A percentile compares a stretch with the other conserved stretches of the same genome.
These are phyloP conservation scores for Kluyveromyces aestuarii DNA, from an alignment of 805 yeast species.

Conservation along the genomic window DNA sequence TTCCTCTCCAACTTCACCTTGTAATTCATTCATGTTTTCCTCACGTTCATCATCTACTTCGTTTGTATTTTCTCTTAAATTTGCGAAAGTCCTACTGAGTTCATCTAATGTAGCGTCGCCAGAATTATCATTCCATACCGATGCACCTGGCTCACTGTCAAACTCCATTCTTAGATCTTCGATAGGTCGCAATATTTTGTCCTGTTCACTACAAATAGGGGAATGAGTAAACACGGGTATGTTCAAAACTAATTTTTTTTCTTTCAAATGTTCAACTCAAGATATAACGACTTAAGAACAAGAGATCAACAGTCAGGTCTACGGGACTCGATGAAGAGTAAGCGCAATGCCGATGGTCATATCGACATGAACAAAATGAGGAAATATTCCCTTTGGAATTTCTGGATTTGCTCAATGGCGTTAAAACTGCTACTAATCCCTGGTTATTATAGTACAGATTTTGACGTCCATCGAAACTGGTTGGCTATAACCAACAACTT, in stretches of 20 bases:
- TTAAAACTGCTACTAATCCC: constrained; percentile 57
- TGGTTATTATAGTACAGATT: constrained; percentile 89
- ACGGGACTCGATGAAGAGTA: not conserved
- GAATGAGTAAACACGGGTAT: not conserved
- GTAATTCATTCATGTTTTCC: constrained; percentile 7
- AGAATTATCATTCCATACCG: constrained; percentile 29
- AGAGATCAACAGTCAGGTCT: too few species aligned
- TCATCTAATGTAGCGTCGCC: constrained; percentile 7
- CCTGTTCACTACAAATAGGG: not conserved
- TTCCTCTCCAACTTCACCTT: constrained; percentile 6
- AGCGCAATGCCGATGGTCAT: constrained; percentile 1
- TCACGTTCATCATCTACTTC: constrained; percentile 9
- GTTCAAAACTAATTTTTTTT: not conserved
- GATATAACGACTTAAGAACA: too few species aligned
- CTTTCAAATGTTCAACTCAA: not conserved
- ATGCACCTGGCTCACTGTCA: constrained; percentile 25
- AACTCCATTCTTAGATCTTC: constrained; percentile 11
- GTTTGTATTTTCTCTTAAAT: constrained; percentile 3
- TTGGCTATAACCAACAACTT: constrained; percentile 74
- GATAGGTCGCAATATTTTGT: not conserved
- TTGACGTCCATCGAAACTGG: constrained; percentile 97
- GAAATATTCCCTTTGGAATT: constrained; percentile 48
- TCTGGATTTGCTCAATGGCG: constrained; percentile 54
- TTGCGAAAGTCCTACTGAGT: constrained; percentile 7
- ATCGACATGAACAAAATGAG: constrained; percentile 6